Evolutionary conservation across 345 rosid species (phyloP).

Genomic region (Aegle marmelos): DNA sequence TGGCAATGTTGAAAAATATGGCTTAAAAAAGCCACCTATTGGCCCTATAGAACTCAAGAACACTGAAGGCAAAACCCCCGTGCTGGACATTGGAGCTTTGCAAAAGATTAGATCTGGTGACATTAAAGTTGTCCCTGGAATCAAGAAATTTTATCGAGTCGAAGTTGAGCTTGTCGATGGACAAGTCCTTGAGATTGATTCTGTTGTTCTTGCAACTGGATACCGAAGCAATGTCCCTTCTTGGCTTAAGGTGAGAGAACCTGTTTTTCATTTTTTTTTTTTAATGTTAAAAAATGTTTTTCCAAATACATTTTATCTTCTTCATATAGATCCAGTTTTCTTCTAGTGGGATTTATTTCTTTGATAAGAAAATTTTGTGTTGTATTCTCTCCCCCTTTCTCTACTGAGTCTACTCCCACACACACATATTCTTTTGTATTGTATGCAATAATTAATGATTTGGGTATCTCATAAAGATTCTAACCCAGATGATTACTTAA

Average conservation of each 20-base stretch:
- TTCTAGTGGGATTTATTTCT: conserved; percentile 3
- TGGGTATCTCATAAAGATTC: conserved; percentile 14
- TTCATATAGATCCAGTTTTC: conserved; percentile 13
- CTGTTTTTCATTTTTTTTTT: background rate
- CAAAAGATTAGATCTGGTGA: conserved; percentile 63
- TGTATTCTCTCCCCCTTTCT: background rate
- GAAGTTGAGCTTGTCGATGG: conserved; percentile 70
- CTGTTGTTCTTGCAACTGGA: conserved; percentile 84
- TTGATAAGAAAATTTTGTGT: conserved; percentile 1
- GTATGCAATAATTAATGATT: conserved; percentile 19
- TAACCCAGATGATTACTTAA: background rate
- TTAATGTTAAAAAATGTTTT: background rate
- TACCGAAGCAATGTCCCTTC: conserved; percentile 92
- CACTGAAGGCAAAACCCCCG: conserved; percentile 74
- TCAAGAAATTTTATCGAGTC: conserved; percentile 49
- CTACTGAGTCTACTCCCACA: background rate
- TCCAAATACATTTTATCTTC: conserved; percentile 12
- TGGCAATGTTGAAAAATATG: conserved; percentile 61
- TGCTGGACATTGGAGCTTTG: conserved; percentile 70
- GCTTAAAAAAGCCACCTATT: conserved; percentile 54
- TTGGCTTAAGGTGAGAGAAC: conserved; percentile 69
- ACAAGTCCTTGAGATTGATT: conserved; percentile 52
- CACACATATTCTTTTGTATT: background rate
- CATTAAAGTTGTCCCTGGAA: conserved; percentile 69
- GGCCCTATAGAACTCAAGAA: conserved; percentile 75